These are phyloP conservation scores for Coemansia sp. DNA, from an alignment of 192 early-diverging fungal genomes.

Conservation along the genomic window DNA sequence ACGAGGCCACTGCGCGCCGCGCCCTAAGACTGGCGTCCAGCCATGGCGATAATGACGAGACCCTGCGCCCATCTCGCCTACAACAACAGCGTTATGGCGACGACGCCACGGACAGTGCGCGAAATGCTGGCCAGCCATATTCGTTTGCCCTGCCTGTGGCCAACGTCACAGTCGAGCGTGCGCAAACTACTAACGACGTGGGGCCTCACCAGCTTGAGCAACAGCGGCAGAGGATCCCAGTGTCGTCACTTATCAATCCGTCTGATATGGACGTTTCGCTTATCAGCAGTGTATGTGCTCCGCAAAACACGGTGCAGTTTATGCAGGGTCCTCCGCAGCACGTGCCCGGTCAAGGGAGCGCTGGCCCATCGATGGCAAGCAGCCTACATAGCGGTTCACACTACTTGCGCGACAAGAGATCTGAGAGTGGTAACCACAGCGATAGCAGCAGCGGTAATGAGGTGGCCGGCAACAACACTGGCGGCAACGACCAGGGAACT, in stretches of 20 bases:
- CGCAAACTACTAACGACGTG: slow-evolving; percentile 7
- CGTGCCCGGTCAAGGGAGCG: background rate
- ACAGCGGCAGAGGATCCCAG: slow-evolving; percentile 29
- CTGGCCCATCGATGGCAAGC: background rate
- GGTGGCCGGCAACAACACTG: background rate
- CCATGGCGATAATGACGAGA: background rate
- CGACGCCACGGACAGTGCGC: background rate
- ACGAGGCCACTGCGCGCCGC: slow-evolving; percentile 55
- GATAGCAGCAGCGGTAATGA: slow-evolving; percentile 36
- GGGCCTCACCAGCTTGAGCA: slow-evolving; percentile 5
- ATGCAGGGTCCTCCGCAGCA: slow-evolving; percentile 24
- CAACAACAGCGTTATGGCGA: background rate
- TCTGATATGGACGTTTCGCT: slow-evolving; percentile 34
- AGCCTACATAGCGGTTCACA: background rate
- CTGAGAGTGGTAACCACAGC: slow-evolving; percentile 36
- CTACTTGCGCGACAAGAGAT: background rate
- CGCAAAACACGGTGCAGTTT: slow-evolving; percentile 41
- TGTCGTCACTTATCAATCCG: slow-evolving; percentile 51
- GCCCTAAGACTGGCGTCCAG: slow-evolving; percentile 32
- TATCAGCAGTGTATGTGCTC: slow-evolving; percentile 53
- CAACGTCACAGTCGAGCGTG: slow-evolving; percentile 23
- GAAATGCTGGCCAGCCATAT: slow-evolving; percentile 10
- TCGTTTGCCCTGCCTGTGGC: slow-evolving; percentile 26
- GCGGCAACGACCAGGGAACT: background rate
- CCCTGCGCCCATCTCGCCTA: slow-evolving; percentile 6